These are phyloP conservation scores for Pyricularia sp. DNA, from an alignment of 2,329 filamentous ascomycete species.

Conservation along the genomic window DNA sequence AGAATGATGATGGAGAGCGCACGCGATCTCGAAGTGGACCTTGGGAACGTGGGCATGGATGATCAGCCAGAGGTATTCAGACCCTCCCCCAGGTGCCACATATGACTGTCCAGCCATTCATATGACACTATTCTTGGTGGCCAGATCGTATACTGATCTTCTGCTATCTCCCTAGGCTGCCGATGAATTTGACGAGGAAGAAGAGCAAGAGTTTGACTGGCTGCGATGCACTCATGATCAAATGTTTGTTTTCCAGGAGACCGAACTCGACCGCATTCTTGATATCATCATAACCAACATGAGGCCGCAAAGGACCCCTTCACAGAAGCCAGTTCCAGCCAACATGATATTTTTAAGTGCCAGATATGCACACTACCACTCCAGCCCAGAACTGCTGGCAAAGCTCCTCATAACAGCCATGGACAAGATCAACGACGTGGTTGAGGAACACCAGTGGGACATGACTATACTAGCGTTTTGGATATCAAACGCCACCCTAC, in stretches of 20 bases:
- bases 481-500: constrained; percentile 91
- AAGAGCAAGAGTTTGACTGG: constrained; percentile 94
- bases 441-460: constrained; percentile 96
- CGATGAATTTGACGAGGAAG: constrained; percentile 71
- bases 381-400: constrained; percentile 73
- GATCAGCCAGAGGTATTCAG: constrained; percentile 74
- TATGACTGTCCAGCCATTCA: neutral
- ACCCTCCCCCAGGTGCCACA: neutral
- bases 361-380: constrained; percentile 93
- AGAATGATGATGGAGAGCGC: constrained; percentile 99
- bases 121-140: neutral
- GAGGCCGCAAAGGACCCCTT: constrained; percentile 88
- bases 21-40: constrained; percentile 88
- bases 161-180: constrained; percentile 37
- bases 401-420: constrained; percentile 78
- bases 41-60: constrained; percentile 92
- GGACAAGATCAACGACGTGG: constrained; percentile 93
- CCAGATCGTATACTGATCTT: neutral
- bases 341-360: constrained; percentile 96
- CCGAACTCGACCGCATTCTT: constrained; percentile 81
- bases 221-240: constrained; percentile 89
- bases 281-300: constrained; percentile 97
- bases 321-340: constrained; percentile 95
- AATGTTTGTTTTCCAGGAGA: constrained; percentile 99
- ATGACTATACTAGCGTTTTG: constrained; percentile 99